phyloP scores from a whole-genome alignment of 129 eudicot genomes.

The Mikania micrantha region DNA sequence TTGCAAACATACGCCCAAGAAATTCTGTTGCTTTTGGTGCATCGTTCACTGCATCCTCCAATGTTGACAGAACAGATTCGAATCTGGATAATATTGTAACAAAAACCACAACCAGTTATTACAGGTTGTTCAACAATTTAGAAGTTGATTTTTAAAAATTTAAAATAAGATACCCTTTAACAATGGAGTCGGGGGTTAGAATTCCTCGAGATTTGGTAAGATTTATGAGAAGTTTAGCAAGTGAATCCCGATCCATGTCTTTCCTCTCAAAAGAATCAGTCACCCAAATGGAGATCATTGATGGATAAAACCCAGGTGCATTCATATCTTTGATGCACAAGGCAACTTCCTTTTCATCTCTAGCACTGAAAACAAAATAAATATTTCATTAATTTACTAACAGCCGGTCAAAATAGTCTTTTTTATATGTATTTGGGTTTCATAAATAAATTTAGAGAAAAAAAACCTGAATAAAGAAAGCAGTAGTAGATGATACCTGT shows the following conservation, averaged over 20 bases:
- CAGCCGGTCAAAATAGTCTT: neutral
- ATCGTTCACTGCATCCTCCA: slow-evolving; percentile 83
- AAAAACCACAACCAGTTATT: neutral
- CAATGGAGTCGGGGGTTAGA: slow-evolving; percentile 52
- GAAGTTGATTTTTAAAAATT: neutral
- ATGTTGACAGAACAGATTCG: slow-evolving; percentile 54
- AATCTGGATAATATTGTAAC: slow-evolving; percentile 41
- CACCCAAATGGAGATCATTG: slow-evolving; percentile 77
- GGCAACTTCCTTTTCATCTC: slow-evolving; percentile 88
- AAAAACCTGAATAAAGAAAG: neutral
- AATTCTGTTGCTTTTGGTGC: slow-evolving; percentile 86
- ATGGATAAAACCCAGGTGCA: slow-evolving; percentile 63
- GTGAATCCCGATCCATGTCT: slow-evolving; percentile 61
- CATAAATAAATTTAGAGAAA: neutral
- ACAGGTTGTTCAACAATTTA: neutral
- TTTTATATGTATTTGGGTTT: neutral
- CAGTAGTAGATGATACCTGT: slow-evolving; percentile 52
- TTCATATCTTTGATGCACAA: slow-evolving; percentile 79
- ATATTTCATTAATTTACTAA: neutral
- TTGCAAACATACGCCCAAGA: slow-evolving; percentile 63
- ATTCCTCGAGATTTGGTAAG: slow-evolving; percentile 53
- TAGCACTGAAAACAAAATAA: slow-evolving; percentile 46
- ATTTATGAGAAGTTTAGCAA: slow-evolving; percentile 63
- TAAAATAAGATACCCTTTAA: slow-evolving; percentile 55
- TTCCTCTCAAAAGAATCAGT: slow-evolving; percentile 89